These are phyloP conservation scores for Inga laurina DNA, from an alignment of 306 rosid genomes.

Conservation along the genomic window DNA sequence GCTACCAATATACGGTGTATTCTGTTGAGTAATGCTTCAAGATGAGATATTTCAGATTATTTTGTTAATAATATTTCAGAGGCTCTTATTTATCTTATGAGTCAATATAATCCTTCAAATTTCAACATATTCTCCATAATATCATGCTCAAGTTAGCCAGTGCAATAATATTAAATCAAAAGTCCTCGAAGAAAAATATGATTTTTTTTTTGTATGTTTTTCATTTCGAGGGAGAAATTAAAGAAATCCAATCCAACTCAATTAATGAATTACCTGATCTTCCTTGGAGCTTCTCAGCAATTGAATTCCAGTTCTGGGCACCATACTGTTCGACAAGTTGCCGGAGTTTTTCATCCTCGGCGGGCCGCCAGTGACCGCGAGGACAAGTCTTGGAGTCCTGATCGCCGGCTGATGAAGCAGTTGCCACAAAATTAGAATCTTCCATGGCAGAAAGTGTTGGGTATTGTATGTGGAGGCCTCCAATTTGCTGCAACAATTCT, in stretches of 20 bases:
- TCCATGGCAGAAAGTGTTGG: conserved; percentile 47
- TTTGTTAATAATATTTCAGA: too few relatives aligned
- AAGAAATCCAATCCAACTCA: not conserved
- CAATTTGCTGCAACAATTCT: conserved; percentile 28
- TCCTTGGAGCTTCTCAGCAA: conserved; percentile 93
- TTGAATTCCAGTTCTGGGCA: conserved; percentile 95
- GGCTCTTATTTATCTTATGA: too few relatives aligned
- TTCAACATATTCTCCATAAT: not conserved
- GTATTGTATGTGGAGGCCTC: conserved; percentile 1
- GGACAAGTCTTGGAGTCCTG: conserved; percentile 58
- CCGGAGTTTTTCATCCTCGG: conserved; percentile 83
- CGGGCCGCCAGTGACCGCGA: conserved; percentile 94
- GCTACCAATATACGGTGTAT: not conserved
- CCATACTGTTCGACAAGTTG: conserved; percentile 84
- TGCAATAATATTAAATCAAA: conserved; percentile 18
- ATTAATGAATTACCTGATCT: conserved; percentile 67
- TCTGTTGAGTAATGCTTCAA: too few relatives aligned
- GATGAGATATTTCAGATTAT: too few relatives aligned
- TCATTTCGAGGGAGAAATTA: not conserved
- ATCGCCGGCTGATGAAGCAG: conserved; percentile 38
- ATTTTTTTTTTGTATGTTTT: not conserved
- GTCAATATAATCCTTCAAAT: too few relatives aligned
- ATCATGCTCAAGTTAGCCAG: not conserved
- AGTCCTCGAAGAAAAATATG: conserved; percentile 24
- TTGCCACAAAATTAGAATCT: conserved; percentile 51